Evolutionary conservation across 768 basidiomycete species (phyloP).

Genomic region (Mycena haematopus): DNA sequence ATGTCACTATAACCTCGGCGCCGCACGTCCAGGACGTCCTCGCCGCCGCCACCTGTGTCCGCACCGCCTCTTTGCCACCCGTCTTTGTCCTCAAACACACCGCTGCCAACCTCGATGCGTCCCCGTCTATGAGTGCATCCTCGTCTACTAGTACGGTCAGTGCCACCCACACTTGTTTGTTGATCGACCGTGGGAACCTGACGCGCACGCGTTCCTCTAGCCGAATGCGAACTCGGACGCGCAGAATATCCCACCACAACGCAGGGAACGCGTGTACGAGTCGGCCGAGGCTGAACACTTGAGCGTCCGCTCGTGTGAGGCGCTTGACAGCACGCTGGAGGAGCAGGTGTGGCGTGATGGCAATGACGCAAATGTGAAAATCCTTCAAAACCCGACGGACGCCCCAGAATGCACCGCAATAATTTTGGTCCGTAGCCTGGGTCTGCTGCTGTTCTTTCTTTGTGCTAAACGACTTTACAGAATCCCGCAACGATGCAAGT

Average conservation of each 20-base stretch:
- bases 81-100: slow-evolving; percentile 21
- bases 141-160: neutral
- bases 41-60: slow-evolving; percentile 14
- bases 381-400: slow-evolving; percentile 8
- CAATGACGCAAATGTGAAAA: slow-evolving; percentile 19
- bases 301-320: neutral
- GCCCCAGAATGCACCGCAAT: slow-evolving; percentile 5
- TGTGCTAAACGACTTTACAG: neutral
- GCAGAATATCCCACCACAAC: neutral
- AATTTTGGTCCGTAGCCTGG: slow-evolving; percentile 4
- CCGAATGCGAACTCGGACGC: neutral
- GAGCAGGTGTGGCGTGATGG: slow-evolving; percentile 14
- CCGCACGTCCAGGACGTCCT: slow-evolving; percentile 13
- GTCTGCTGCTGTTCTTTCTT: neutral
- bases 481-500: slow-evolving; percentile 6
- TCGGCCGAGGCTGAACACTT: neutral
- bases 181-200: neutral
- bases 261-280: slow-evolving; percentile 6
- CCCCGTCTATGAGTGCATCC: neutral
- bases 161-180: slow-evolving; percentile 1
- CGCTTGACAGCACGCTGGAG: neutral
- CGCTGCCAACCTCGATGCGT: neutral
- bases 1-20: slow-evolving; percentile 11
- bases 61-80: neutral
- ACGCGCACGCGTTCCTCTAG: slow-evolving; percentile 16